Evolutionary conservation across 371 early-diverging fungal genomes (phyloP), one percentile per base, ranked within the genome.

Genomic region (Mortierella sp.): DNA sequence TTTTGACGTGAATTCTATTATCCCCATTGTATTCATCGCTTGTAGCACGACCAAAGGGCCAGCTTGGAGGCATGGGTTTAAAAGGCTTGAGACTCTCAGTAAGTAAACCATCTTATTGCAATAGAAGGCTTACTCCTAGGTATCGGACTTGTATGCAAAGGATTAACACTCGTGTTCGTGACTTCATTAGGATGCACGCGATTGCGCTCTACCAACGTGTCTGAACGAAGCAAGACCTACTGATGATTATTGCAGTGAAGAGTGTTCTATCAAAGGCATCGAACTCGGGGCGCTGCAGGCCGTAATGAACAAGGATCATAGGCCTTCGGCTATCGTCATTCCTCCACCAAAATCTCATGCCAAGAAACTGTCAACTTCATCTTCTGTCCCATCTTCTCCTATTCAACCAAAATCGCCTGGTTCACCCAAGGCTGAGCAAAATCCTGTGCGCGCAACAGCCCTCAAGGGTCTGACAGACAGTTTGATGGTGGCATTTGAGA

Each of bases 391-490:
- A 49, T 68, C 59, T 53, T 60, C 55, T 7, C 79, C 65, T 24
- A 45, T 60, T 2, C n/a, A n/a, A 9, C 72, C 58, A 24, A 76
- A 67, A 61, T 60, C 55, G 3, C 79, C 65, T 27, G 54, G 48
- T 27, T 76, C 78, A 16, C 78, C 74, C 43, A 80, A 79, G 34
- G 71, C 79, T n/a, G 84, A 83, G 52, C 81, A 83, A 28, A 83
- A 88, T 26, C 83, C 88, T 8, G 76, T 88, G 18, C 84, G 88
- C 19, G 81, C 81, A 28, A 86, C 85, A 34, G 88, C 85, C 0
- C 78, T 85, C 45, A 88, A 86, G 64, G 86, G 82, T 38, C 70
- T 88, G 63, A 79, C 82, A 1, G 74, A 66, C 24, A 61, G 78
- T 54, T 50, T 76, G 21, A 57, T 69, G 62, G 52, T 70, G 2